Conservation (phyloP, 2,329 filamentous ascomycete genomes). For the Colletotrichum tanaceti region DNA sequence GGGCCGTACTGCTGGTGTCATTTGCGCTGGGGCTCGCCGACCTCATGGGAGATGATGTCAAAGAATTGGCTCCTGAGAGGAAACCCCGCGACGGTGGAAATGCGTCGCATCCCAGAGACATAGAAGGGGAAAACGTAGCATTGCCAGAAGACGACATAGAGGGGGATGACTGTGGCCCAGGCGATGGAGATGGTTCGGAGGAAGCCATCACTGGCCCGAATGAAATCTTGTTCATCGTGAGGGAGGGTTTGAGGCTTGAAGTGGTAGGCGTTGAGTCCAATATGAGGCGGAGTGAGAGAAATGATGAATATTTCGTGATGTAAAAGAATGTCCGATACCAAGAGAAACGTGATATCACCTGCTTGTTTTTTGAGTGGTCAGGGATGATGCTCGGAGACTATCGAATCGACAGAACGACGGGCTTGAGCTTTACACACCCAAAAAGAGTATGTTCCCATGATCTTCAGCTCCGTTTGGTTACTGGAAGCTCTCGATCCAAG, state of each 20-base stretch:
- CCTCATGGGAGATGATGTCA: constrained; percentile 55
- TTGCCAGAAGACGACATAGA: constrained; percentile 50
- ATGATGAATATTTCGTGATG: neutral
- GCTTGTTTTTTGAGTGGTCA: neutral
- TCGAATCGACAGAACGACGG: neutral
- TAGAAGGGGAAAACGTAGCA: constrained; percentile 56
- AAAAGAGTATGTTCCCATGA: neutral
- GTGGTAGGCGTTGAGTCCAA: neutral
- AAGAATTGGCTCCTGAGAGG: constrained; percentile 59
- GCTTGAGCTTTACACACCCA: neutral
- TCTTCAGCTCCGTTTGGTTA: too few species aligned
- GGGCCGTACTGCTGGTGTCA: constrained; percentile 56
- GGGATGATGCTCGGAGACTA: neutral
- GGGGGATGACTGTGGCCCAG: constrained; percentile 39
- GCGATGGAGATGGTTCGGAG: constrained; percentile 40
- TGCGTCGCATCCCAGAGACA: constrained; percentile 54
- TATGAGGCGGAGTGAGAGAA: neutral
- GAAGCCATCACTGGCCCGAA: constrained; percentile 44
- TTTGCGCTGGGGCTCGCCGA: constrained; percentile 54
- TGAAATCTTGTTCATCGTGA: constrained; percentile 41
- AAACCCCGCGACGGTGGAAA: constrained; percentile 56
- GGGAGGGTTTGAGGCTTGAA: too few species aligned
- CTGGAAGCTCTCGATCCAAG: too few species aligned
- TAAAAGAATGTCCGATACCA: neutral
- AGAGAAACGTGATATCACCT: neutral